Evolutionary conservation across 208 protist genomes (phyloP), one percentile per base, ranked within the genome.

Genomic region (Leishmania aethiopica): DNA sequence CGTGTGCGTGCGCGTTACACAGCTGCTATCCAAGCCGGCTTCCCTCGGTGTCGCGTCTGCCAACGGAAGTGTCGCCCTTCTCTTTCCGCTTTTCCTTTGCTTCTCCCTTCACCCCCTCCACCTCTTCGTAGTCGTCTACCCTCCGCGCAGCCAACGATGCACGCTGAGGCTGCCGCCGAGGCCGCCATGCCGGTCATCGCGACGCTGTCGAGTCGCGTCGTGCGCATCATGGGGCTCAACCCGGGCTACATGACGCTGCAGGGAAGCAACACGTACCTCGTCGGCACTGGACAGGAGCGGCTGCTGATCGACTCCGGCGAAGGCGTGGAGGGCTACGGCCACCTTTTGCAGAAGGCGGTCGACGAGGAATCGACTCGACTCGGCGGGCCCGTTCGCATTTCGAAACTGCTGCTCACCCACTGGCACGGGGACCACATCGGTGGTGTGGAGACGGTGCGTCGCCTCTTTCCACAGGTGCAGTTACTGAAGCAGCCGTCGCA

Each of bases 211-310:
- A 82, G 85, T 22, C 83, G 86, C 42, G 90, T 94, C 0, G 83
- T 87, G 10, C 89, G 89, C 37, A 84, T 96, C n/a, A 80, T 96
- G 84, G 92, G 92, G 25, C 88, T 91, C 80, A 94, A 96, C 81
- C 92, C 92, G 5, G 74, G 89, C 37, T 71, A 81, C 45, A 92
- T 94, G 86, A 96, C 92, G 1, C 88, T 96, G 3, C 82, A 93
- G n/a, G 92, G 92, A 35, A 91, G 76, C 75, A 96, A 96, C 86
- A 94, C 90, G 17, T 95, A 94, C 74, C 85, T 95, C 73, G 77
- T 95, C 47, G 92, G 92, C 57, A 90, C 86, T 2, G 92, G 90
- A 10, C 32, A 37, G 37, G 73, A 88, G 47, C 86, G 90, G 19
- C 42, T 92, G 35, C 83, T 95, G 55, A 85, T 95, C 64, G 92